A percentile compares a stretch with the other conserved stretches of the same genome.
Evolutionary conservation across 805 yeast species (phyloP).

Genomic region (Barnettozyma salicaria): DNA sequence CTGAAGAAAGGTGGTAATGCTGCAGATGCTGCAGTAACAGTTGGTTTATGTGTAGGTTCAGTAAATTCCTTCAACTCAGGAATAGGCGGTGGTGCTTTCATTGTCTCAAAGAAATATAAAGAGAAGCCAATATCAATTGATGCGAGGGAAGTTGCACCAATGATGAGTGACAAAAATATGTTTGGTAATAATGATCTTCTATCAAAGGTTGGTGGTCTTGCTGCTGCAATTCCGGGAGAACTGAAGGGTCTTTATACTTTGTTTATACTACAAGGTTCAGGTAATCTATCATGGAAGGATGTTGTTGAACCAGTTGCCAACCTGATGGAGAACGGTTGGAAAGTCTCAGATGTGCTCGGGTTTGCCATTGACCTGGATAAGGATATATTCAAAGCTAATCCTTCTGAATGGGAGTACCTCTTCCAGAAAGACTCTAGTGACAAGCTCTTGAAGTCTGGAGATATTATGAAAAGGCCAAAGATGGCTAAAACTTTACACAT

Average conservation of each 20-base stretch:
- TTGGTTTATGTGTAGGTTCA: constrained; percentile 83
- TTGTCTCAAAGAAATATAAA: constrained; percentile 39
- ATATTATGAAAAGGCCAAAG: constrained; percentile 49
- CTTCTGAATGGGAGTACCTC: constrained; percentile 53
- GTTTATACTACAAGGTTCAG: constrained; percentile 58
- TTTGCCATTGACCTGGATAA: constrained; percentile 36
- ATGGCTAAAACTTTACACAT: constrained; percentile 61
- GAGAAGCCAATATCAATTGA: constrained; percentile 60
- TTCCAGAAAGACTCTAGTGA: constrained; percentile 29
- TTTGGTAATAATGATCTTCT: constrained; percentile 40
- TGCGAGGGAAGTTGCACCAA: constrained; percentile 87
- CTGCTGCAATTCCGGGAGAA: constrained; percentile 90
- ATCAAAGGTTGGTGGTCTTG: constrained; percentile 77
- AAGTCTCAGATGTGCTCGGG: constrained; percentile 39
- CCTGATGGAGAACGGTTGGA: constrained; percentile 61
- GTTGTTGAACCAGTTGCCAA: constrained; percentile 71
- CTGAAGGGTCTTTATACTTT: constrained; percentile 72
- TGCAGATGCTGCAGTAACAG: constrained; percentile 89
- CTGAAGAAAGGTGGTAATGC: constrained; percentile 56
- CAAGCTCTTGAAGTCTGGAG: constrained; percentile 48
- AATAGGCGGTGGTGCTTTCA: constrained; percentile 89
- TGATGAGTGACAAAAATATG: constrained; percentile 57
- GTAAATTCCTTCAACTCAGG: constrained; percentile 81
- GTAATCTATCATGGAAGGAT: constrained; percentile 63
- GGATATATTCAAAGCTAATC: constrained; percentile 27